Base-by-base conservation (phyloP, 108 stramenopile genomes). In the Nannochloropsis gaditana region DNA sequence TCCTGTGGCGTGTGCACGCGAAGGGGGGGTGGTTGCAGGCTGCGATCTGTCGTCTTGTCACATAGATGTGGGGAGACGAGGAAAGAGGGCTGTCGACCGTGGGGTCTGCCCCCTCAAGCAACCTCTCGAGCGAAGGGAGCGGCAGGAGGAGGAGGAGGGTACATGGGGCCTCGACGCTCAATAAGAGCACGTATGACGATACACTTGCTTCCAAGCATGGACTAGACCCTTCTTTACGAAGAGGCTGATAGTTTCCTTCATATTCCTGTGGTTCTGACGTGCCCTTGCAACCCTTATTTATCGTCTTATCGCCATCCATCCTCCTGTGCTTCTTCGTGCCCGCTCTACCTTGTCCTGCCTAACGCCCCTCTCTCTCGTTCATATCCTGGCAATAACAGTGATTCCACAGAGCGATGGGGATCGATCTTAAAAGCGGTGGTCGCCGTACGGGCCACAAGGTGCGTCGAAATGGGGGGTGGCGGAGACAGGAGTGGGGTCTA, bases 341-440 rank as follows among this genome's bases (percentile, higher is more conserved):
- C n/a, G 19, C 5, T n/a, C 59, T 73, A 15, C 59, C 59, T 73
- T 73, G 1, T n/a, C n/a, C 59, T 73, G 59, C n/a, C 59, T 73
- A 8, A 73, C 8, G 59, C 59, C 6, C n/a, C n/a, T 31, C 31
- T 31, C 31, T 31, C 31, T 31, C 31, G 31, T 31, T 31, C 31
- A 31, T 31, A 1, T 31, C 31, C 31, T 31, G 31, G 31, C 31
- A 31, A 31, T 31, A 1, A 31, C 31, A 31, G 31, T 31, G 31
- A 31, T 31, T 31, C 31, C 59, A n/a, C 59, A 73, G 19, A 73
- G 8, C 45, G 5, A 91, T 91, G 99, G 99, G 99, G 90, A 99
- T 98, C 87, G 99, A 99, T 92, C 92, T 99, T 73, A 95, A 95
- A 89, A 96, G 97, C 79, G 99, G 99, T 83, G 99, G 99, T 85